phyloP scores from a whole-genome alignment of 83 land plant genomes.

The Picea abies region DNA sequence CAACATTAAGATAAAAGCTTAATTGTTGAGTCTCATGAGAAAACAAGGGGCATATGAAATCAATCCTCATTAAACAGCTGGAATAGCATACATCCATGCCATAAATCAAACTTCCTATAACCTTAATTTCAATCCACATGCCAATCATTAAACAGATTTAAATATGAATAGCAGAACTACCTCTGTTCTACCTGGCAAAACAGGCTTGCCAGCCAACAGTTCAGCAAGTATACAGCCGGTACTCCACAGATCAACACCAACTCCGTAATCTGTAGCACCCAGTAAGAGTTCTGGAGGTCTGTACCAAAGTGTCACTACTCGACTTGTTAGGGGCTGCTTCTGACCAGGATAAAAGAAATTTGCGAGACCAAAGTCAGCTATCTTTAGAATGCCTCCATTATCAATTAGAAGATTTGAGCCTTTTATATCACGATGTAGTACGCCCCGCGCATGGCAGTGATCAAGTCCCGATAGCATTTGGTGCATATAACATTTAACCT shows the following conservation, averaged over 20 bases:
- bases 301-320: conserved; percentile 79
- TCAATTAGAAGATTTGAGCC: conserved; percentile 66
- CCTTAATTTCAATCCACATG: background rate
- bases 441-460: conserved; percentile 53
- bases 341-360: conserved; percentile 44
- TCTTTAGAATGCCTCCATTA: conserved; percentile 52
- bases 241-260: conserved; percentile 73
- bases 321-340: conserved; percentile 54
- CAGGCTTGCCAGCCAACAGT: conserved; percentile 60
- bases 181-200: conserved; percentile 77
- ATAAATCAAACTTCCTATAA: conserved; percentile 1
- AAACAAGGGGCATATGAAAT: background rate
- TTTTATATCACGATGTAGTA: conserved; percentile 68
- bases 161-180: conserved; percentile 23
- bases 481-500: conserved; percentile 71
- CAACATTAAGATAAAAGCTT: background rate
- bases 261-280: conserved; percentile 66
- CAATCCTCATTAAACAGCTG: background rate
- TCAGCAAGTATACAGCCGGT: conserved; percentile 74
- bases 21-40: background rate
- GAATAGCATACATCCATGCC: background rate
- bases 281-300: conserved; percentile 64
- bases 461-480: conserved; percentile 68
- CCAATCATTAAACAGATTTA: background rate
- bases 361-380: conserved; percentile 76